Conservation (phyloP, 305 asterid species). For the Ajuga reptans region DNA sequence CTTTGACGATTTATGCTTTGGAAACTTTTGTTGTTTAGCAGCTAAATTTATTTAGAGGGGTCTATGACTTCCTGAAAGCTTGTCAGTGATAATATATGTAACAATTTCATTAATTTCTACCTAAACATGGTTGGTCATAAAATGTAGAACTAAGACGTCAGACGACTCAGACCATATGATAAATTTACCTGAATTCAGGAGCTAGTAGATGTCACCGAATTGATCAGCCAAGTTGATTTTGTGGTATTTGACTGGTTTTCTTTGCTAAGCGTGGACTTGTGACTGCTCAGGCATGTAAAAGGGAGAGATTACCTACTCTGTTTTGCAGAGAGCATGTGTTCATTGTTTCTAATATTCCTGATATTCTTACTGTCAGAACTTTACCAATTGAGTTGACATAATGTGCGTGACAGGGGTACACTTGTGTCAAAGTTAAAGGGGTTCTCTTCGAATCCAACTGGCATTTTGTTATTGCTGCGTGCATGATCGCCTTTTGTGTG, state of each 20-base stretch:
- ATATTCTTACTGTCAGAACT: no score
- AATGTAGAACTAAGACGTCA: not conserved
- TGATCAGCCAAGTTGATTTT: not conserved
- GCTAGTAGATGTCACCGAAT: not conserved
- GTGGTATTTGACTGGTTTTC: not conserved
- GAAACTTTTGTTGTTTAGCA: not conserved
- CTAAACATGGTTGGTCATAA: not conserved
- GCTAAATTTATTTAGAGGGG: not conserved
- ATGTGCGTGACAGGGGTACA: not conserved
- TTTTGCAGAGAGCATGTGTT: not conserved
- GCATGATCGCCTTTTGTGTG: not conserved
- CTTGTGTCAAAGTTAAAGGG: not conserved
- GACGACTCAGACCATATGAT: not conserved
- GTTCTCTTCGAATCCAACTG: not conserved
- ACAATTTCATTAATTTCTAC: not conserved
- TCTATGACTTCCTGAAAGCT: not conserved
- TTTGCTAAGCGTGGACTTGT: not conserved
- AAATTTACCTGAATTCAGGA: not conserved
- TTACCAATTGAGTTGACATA: not conserved
- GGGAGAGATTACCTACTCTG: not conserved
- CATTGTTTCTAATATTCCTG: not conserved
- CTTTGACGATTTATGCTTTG: not conserved
- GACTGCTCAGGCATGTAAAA: not conserved
- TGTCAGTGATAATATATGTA: not conserved
- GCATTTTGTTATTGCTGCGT: not conserved